phyloP scores from a whole-genome alignment of 73 alveolate species.

The Stentor roeselii region DNA sequence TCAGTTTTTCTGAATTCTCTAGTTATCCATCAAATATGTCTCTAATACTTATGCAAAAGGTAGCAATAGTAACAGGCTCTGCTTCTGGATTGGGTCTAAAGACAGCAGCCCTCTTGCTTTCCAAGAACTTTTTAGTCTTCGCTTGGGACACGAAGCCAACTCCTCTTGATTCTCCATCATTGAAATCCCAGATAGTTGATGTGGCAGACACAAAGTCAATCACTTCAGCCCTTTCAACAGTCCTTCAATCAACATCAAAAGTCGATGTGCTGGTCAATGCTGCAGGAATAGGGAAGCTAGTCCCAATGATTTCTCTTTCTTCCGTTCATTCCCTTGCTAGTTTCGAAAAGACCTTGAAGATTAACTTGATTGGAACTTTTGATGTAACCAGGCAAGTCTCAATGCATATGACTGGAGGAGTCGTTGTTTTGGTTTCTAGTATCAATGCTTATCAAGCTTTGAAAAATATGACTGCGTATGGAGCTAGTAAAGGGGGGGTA shows the following conservation, averaged over 20 bases:
- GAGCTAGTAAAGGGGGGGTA: constrained; percentile 89
- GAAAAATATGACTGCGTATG: constrained; percentile 80
- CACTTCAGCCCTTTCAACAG: constrained; percentile 43
- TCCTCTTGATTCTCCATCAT: too few relatives aligned
- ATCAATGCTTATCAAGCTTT: constrained; percentile 90
- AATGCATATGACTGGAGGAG: constrained; percentile 79
- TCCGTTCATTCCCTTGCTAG: constrained; percentile 45
- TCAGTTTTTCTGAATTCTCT: too few relatives aligned
- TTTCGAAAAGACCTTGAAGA: constrained; percentile 57
- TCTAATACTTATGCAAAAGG: too few relatives aligned
- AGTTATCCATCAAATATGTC: too few relatives aligned
- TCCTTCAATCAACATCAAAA: constrained; percentile 64
- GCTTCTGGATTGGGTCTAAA: too few relatives aligned
- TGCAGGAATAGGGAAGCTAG: constrained; percentile 82
- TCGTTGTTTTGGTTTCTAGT: constrained; percentile 72
- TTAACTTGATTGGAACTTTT: constrained; percentile 83
- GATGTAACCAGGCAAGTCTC: constrained; percentile 77
- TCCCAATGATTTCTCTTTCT: constrained; percentile 43
- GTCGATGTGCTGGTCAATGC: constrained; percentile 70
- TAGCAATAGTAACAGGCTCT: too few relatives aligned
- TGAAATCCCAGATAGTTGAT: constrained; percentile 18
- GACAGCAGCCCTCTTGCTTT: too few relatives aligned
- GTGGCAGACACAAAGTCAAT: not conserved
- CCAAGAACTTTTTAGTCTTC: too few relatives aligned
- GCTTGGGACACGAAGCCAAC: too few relatives aligned